Base-by-base conservation (phyloP, 371 early-diverging fungal species). In the Batkoa obscura region DNA sequence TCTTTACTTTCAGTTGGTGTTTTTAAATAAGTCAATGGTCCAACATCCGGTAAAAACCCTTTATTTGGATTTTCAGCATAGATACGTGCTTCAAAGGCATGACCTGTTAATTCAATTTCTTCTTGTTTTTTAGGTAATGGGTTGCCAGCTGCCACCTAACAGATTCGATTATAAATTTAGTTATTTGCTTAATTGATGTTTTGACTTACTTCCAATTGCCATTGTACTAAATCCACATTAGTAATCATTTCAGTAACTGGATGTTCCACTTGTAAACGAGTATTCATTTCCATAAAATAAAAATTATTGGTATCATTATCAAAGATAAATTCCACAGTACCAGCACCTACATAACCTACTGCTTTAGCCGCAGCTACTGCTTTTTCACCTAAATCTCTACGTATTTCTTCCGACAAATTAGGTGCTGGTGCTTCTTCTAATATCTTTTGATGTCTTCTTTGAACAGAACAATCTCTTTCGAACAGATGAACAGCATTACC, bases 251-350 rank as follows among this genome's bases (percentile, higher is more conserved):
- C 99, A 3, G 98, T 94, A 9, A 94, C 86, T 5, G 97, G 94
- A 68, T 97, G 99, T 68, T 97, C 97, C 6, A 98, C 92, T 66
- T 94, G 93, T 17, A 94, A 73, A 50, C 93, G 78, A 2, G 93
- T 90, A 70, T 92, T 92, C 89, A 94, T 92, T 72, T 97, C 97
- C 86, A 98, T 85, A 65, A 96, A 97, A 71, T 94, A 97, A 63
- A 92, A 93, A 56, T 86, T 65, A 62, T 86, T 76, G 51, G 77
- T 79, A n/a, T 76, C 69, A 59, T 84, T 81, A 68, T 91, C 94
- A 74, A 90, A 80, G 48, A 98, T 86, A 63, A 95, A 98, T 68
- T 98, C 99, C 35, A 97, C 95, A 0, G 99, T 98, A 53, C 94
- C 94, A 13, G 94, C 94, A 55, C 89, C 87, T 50, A 80, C 84